Base-by-base conservation (phyloP, 257 asterid species). In the Solanum clarkiae region DNA sequence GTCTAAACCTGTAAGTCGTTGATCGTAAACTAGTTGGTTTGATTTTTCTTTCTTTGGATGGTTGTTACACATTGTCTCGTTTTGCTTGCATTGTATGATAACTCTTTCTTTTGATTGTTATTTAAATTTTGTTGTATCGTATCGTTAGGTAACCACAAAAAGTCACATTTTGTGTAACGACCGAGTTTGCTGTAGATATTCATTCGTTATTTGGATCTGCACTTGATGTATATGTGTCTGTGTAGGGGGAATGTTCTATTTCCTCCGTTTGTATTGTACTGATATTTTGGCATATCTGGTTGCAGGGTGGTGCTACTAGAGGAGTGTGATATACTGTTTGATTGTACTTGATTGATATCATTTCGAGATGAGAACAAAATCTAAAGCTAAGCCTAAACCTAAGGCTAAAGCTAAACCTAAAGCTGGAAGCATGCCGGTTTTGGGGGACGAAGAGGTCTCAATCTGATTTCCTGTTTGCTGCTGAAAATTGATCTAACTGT, bases 311-410 rank as follows among this genome's bases (percentile, higher is more conserved):
- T 36, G 26, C 8, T 16, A 40, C 5, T 36, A 17, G 79, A 40
- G 51, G 51, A 17, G 47, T 68, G 66, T 29, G 60, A 80, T 42
- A 69, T 49, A 51, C 59, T 62, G 77, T 75, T 18, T 84, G 26
- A 17, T 47, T 87, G 83, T 86, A 13, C 82, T 47, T 88, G 86
- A 55, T 85, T 84, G 85, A 83, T 53, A 47, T 57, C 15, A 13
- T 45, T 16, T 29, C 14, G 36, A 45, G 54, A 68, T 2, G 32
- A 62, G 24, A 18, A 57, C 15, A 66, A 32, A 32, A 53, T 20
- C 16, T 70, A 17, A 17, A 40, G 17, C 55, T 69, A 53, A 4
- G 6, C 6, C 5, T 36, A 36, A 36, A 36, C 6, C 42, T 70
- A 17, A 17, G 18, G 29, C 55, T 69, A 36, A 36, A 36, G 42